Evolutionary conservation across 176 grass and related monocot genomes (phyloP).

Genomic region (Stipa capillata): DNA sequence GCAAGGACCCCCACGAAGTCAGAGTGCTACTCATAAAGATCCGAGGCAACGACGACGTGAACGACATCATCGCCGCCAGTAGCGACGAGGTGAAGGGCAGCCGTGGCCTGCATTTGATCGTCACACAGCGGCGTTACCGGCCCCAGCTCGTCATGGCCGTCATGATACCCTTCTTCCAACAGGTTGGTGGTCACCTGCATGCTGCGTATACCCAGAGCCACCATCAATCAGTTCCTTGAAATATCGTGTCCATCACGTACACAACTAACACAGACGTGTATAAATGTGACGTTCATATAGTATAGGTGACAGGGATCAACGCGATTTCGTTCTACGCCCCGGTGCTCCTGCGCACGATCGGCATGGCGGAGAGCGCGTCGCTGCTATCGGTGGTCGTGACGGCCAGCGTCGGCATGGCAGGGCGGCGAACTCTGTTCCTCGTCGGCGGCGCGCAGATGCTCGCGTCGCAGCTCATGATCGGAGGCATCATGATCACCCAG

Average conservation of each 20-base stretch:
- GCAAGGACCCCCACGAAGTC: background rate
- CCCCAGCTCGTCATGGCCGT: constrained; percentile 21
- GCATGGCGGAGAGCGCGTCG: constrained; percentile 31
- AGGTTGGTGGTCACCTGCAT: too few species aligned
- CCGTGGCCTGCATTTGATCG: background rate
- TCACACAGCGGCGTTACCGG: background rate
- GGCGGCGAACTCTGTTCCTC: constrained; percentile 26
- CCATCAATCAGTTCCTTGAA: too few species aligned
- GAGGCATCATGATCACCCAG: background rate
- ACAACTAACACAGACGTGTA: too few species aligned
- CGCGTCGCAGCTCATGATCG: constrained; percentile 14
- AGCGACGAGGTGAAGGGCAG: background rate
- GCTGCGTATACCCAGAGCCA: too few species aligned
- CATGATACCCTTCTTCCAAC: too few species aligned
- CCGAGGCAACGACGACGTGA: background rate
- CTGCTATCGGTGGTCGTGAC: constrained; percentile 11
- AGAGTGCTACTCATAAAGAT: background rate
- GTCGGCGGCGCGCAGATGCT: constrained; percentile 24
- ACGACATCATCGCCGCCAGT: background rate
- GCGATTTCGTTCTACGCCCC: constrained; percentile 46
- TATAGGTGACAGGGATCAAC: constrained; percentile 36
- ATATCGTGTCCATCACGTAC: too few species aligned
- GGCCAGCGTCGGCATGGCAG: background rate
- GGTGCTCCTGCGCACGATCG: too few species aligned
- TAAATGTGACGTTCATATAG: too few species aligned